Base-by-base conservation (phyloP, 352 stramenopile genomes). In the Phytophthora ramorum region DNA sequence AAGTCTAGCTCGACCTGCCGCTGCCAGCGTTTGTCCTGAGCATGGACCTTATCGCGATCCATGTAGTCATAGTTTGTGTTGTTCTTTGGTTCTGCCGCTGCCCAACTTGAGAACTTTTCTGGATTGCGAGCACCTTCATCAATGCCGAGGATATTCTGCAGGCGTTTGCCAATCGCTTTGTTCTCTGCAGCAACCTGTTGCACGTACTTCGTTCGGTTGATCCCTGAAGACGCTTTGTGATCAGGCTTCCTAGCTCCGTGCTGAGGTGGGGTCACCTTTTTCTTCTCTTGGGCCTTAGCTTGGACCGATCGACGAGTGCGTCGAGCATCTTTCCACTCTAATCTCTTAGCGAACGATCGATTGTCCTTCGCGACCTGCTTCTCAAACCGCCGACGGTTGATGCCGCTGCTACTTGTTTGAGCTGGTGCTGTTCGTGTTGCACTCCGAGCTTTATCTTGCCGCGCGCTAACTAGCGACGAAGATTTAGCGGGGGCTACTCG, bases 171-270 rank as follows among this genome's bases (percentile, higher is more conserved):
- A 32, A 91, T 81, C 16, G 50, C 66, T 53, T 78, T 77, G 61
- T 92, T 92, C 48, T 90, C 83, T 7, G 43, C 24, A 13, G 63
- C 59, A 12, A 92, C 59, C 38, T 88, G 78, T 41, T 83, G 63
- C 2, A 75, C 66, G 40, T 90, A 87, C 44, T 82, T 89, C 46
- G 48, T 57, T 30, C 81, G 83, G 9, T 92, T 92, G n/a, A 92
- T 79, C 8, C 56, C 48, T 0, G 83, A 88, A 14, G 83, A 85
- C 7, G 83, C 73, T 63, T 90, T 89, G 58, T 90, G 81, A 13
- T 58, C 68, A 30, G 70, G 58, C 19, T 74, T 85, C 45, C 75
- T 78, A 1, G 78, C 65, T 30, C 78, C 73, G n/a, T 81, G 53
- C 24, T 83, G 73, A 30, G 72, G 75, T 40, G 66, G 54, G 20